Evolutionary conservation across 2,329 filamentous ascomycete genomes (phyloP).

Genomic region (Colletotrichum tamarilloi): DNA sequence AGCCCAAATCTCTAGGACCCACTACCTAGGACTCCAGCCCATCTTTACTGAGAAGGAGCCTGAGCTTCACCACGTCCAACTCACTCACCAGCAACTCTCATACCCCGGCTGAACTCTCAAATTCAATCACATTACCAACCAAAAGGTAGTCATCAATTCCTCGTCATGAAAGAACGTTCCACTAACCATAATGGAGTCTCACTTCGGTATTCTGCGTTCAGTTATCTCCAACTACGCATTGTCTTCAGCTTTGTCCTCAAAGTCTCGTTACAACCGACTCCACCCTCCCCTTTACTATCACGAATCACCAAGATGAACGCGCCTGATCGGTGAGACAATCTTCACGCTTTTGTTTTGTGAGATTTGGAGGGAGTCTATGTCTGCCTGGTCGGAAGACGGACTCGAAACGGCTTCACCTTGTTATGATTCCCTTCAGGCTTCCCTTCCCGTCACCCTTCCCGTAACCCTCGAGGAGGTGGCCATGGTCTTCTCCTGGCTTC

Average conservation of each 20-base stretch:
- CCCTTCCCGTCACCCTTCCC: not conserved
- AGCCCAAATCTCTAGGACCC: not conserved
- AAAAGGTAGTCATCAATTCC: not conserved
- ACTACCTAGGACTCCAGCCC: not conserved
- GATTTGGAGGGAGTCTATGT: not conserved
- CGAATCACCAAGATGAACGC: conserved; percentile 15
- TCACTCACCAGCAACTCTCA: conserved; percentile 1
- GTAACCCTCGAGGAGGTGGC: not conserved
- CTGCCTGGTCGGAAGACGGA: not conserved
- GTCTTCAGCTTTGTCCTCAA: not conserved
- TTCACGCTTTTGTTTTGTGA: not conserved
- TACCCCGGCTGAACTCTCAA: not conserved
- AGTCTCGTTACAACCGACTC: not conserved
- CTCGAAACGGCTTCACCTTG: not conserved
- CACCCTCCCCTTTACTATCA: not conserved
- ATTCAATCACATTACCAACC: not conserved
- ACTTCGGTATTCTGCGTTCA: not conserved
- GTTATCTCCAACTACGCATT: not conserved
- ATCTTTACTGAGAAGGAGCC: not conserved
- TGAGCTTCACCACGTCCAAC: not conserved
- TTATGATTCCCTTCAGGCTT: not conserved
- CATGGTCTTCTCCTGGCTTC: not conserved
- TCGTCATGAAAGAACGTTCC: not conserved
- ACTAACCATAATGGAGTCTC: not conserved
- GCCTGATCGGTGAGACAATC: conserved; percentile 15